Conservation (phyloP, 495 filamentous ascomycete species). For the Talaromyces liani region DNA sequence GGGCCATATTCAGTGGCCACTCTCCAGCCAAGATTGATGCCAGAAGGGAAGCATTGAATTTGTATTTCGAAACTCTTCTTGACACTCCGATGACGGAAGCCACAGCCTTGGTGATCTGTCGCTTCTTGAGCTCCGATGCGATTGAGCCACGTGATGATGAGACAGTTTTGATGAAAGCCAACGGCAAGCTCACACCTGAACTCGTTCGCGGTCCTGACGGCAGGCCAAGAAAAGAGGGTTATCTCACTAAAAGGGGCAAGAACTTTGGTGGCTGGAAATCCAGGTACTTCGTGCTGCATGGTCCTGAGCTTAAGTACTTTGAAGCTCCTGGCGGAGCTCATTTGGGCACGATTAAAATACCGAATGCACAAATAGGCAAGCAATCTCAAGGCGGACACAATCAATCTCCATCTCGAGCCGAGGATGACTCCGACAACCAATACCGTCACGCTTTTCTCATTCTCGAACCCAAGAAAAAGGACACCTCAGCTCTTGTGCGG, state of each 20-base stretch:
- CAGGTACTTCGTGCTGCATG: constrained; percentile 86
- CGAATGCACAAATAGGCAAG: constrained; percentile 89
- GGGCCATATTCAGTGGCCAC: constrained; percentile 81
- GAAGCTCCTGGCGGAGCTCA: constrained; percentile 82
- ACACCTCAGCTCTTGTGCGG: constrained; percentile 80
- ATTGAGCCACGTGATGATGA: constrained; percentile 71
- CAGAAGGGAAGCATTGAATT: constrained; percentile 69
- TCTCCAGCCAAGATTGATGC: constrained; percentile 92
- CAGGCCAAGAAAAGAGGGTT: constrained; percentile 74
- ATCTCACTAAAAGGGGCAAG: constrained; percentile 93
- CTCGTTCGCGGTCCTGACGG: constrained; percentile 49
- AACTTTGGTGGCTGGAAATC: constrained; percentile 99
- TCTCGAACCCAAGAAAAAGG: constrained; percentile 92
- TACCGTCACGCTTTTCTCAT: constrained; percentile 96
- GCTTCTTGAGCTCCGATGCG: constrained; percentile 79
- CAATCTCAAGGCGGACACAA: constrained; percentile 56
- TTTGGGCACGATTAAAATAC: constrained; percentile 86
- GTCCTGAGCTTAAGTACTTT: constrained; percentile 83
- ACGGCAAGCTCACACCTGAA: constrained; percentile 28
- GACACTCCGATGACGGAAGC: constrained; percentile 72
- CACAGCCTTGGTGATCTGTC: constrained; percentile 76
- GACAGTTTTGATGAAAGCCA: constrained; percentile 37
- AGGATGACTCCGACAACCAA: constrained; percentile 80
- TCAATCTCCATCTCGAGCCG: constrained; percentile 49
- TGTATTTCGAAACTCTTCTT: constrained; percentile 76